phyloP scores from a whole-genome alignment of 1,139 yeast genomes.

The Candida mesenterica region DNA sequence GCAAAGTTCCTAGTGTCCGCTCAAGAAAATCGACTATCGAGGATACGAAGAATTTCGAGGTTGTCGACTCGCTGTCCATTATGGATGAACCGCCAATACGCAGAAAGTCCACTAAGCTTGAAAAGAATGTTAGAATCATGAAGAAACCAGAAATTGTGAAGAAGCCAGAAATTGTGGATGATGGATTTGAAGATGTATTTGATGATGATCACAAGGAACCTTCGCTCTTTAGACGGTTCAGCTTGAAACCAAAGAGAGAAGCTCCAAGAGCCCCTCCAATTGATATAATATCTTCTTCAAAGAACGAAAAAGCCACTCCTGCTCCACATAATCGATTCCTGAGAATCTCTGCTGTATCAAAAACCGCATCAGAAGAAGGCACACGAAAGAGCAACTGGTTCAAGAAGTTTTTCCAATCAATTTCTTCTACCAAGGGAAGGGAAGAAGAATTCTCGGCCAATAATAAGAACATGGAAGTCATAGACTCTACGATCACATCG shows the following conservation, averaged over 20 bases:
- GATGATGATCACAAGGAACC: constrained; percentile 3
- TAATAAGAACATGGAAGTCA: constrained; percentile 27
- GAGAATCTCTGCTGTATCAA: constrained; percentile 18
- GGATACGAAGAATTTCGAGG: constrained; percentile 14
- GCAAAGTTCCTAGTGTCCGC: not conserved
- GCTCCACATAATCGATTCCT: constrained; percentile 24
- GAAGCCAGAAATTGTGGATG: constrained; percentile 1
- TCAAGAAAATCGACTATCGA: not conserved
- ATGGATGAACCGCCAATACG: constrained; percentile 4
- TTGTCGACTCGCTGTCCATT: constrained; percentile 15
- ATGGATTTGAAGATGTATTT: constrained; percentile 10
- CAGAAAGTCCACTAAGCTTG: not conserved
- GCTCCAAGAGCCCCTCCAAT: constrained; percentile 43
- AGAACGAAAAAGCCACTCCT: not conserved
- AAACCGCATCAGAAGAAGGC: constrained; percentile 10
- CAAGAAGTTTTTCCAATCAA: constrained; percentile 31
- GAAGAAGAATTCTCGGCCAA: constrained; percentile 8
- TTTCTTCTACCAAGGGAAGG: constrained; percentile 12
- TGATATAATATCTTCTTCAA: not conserved
- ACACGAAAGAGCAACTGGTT: constrained; percentile 32
- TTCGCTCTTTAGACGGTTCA: constrained; percentile 28
- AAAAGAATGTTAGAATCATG: not conserved
- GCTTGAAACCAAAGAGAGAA: constrained; percentile 43
- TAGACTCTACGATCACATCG: constrained; percentile 34
- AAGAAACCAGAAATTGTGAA: too few species aligned